Evolutionary conservation across 352 stramenopile genomes (phyloP).

Genomic region (Globisporangium recalcitrans): DNA sequence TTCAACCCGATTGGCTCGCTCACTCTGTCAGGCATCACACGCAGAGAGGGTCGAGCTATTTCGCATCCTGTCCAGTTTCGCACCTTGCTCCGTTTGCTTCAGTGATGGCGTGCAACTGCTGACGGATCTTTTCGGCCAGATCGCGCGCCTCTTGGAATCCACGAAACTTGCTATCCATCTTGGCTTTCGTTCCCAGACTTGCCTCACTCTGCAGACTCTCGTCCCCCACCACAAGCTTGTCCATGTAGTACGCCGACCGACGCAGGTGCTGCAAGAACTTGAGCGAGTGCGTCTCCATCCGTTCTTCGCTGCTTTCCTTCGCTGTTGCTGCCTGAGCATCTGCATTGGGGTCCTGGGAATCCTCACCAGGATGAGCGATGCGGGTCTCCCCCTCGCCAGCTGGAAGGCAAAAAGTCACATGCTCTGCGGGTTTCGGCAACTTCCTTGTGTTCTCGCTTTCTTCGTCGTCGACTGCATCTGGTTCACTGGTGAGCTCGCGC

Average conservation of each 20-base stretch:
- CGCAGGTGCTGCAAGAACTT: conserved; percentile 65
- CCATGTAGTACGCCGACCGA: conserved; percentile 51
- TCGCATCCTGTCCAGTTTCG: neutral
- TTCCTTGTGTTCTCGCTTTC: conserved; percentile 6
- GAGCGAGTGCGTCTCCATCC: conserved; percentile 35
- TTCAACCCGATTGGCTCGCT: neutral
- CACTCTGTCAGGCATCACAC: neutral
- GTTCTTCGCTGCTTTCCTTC: conserved; percentile 34
- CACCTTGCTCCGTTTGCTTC: conserved; percentile 30
- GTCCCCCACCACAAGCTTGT: conserved; percentile 52
- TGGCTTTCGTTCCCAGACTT: conserved; percentile 31
- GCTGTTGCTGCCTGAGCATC: conserved; percentile 13
- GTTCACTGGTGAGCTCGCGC: conserved; percentile 25
- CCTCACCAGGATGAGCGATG: conserved; percentile 47
- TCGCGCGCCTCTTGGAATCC: conserved; percentile 37
- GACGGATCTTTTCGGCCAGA: conserved; percentile 31
- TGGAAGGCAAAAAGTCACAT: conserved; percentile 52
- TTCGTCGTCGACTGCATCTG: conserved; percentile 21
- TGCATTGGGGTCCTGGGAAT: conserved; percentile 35
- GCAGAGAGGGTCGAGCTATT: neutral
- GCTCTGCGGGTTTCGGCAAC: conserved; percentile 38
- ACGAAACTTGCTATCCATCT: conserved; percentile 24
- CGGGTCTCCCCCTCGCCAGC: conserved; percentile 25
- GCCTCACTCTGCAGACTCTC: conserved; percentile 40
- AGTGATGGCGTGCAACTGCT: conserved; percentile 29